These are phyloP conservation scores for Daldinia caldariorum DNA, from an alignment of 495 filamentous ascomycete genomes.

Conservation along the genomic window DNA sequence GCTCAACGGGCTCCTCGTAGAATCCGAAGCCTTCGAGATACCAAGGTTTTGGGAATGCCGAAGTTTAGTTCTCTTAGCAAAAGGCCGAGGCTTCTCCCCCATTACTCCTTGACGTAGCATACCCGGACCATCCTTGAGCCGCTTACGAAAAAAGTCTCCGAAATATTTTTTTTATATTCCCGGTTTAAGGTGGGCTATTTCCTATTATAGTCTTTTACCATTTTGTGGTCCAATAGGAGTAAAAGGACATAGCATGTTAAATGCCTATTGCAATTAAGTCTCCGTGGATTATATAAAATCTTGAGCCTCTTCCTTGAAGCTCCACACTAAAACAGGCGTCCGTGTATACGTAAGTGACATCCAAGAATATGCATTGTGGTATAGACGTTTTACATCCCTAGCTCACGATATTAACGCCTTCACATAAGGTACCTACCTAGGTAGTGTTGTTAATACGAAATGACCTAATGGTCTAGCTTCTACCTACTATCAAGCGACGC, in stretches of 20 bases:
- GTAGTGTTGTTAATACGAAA: not conserved
- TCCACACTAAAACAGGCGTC: not conserved
- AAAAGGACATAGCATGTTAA: not conserved
- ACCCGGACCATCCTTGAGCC: conserved; percentile 23
- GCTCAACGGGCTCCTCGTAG: conserved; percentile 18
- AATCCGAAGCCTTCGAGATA: conserved; percentile 7
- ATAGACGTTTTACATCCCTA: not conserved
- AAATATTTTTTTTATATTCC: not conserved
- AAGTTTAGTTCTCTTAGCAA: conserved; percentile 10
- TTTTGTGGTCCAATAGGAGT: not conserved
- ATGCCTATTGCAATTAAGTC: not conserved
- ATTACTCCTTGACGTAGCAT: not conserved
- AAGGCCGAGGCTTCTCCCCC: not conserved
- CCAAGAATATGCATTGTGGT: not conserved
- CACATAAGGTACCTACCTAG: not conserved
- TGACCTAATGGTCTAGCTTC: not conserved
- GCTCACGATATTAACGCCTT: not conserved
- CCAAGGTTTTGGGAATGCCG: too few species aligned
- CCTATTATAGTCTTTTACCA: not conserved
- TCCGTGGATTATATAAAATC: not conserved
- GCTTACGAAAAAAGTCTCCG: conserved; percentile 30
- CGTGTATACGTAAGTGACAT: not conserved
- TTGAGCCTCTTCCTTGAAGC: not conserved
- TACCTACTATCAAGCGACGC: not conserved
- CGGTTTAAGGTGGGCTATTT: not conserved